These are phyloP conservation scores for Madurella fahalii DNA, from an alignment of 2,329 filamentous ascomycete genomes.

Conservation along the genomic window DNA sequence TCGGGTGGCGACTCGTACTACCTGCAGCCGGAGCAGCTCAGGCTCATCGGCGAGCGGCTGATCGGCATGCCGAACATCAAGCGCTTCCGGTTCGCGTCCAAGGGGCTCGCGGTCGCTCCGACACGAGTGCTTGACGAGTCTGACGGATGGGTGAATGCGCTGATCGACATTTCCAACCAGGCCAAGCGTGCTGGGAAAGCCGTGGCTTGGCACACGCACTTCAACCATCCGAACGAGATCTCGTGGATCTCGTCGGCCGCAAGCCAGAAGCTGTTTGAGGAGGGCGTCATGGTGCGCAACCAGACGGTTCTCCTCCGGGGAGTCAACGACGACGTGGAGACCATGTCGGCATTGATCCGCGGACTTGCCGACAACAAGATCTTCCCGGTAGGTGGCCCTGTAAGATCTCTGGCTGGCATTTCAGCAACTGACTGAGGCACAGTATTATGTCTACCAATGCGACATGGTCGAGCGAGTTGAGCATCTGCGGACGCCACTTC, in stretches of 20 bases:
- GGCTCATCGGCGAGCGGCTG: constrained; percentile 51
- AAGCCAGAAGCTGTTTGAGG: constrained; percentile 45
- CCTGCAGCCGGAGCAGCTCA: constrained; percentile 49
- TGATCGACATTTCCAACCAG: constrained; percentile 48
- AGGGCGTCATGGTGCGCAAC: constrained; percentile 54
- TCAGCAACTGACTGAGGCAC: constrained; percentile 10
- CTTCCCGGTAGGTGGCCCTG: constrained; percentile 42
- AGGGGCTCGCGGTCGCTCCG: constrained; percentile 57
- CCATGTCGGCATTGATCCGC: constrained; percentile 52
- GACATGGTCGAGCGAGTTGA: constrained; percentile 60
- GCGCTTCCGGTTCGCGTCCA: constrained; percentile 58
- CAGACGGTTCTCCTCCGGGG: constrained; percentile 57
- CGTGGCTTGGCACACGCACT: constrained; percentile 61
- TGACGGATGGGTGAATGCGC: constrained; percentile 51
- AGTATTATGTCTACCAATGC: constrained; percentile 65
- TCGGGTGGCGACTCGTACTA: constrained; percentile 62
- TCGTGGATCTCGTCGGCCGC: constrained; percentile 56
- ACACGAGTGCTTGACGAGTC: constrained; percentile 47
- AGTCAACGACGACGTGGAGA: constrained; percentile 52
- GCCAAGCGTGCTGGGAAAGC: constrained; percentile 53
- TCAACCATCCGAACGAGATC: constrained; percentile 60
- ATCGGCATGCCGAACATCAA: constrained; percentile 55
- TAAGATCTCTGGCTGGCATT: no score
- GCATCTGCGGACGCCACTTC: constrained; percentile 58
- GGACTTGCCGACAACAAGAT: constrained; percentile 54